A percentile compares a stretch with the other conserved stretches of the same genome.
Evolutionary conservation across 2,329 filamentous ascomycete species (phyloP).

Genomic region (Penicillium glabrum): DNA sequence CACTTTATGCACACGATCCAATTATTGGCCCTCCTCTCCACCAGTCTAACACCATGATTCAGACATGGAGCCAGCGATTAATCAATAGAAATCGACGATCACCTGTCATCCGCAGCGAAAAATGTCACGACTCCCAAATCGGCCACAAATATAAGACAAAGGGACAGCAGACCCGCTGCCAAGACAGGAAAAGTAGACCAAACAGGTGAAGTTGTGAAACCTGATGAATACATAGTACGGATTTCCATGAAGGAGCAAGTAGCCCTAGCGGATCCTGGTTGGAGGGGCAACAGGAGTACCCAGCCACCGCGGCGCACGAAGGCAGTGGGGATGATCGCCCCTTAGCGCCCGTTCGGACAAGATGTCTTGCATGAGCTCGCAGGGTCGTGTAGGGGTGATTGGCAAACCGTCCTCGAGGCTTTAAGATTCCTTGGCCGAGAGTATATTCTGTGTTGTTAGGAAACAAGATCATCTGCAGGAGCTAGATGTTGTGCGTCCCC

Average conservation of each 20-base stretch:
- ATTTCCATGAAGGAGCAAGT: neutral
- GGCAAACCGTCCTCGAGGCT: neutral
- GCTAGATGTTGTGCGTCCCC: neutral
- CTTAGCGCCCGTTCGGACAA: constrained; percentile 13
- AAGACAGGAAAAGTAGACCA: neutral
- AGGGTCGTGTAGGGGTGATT: neutral
- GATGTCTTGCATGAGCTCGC: constrained; percentile 21
- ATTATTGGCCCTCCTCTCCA: neutral
- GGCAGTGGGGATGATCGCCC: constrained; percentile 12
- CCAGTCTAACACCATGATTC: neutral
- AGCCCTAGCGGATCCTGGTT: constrained; percentile 10
- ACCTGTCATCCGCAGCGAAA: neutral
- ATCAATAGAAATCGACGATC: neutral
- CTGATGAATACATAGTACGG: neutral
- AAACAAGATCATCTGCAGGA: neutral
- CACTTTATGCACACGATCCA: neutral
- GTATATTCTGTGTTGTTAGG: neutral
- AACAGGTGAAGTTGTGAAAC: constrained; percentile 1
- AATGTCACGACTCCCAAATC: neutral
- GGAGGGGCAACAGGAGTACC: constrained; percentile 15
- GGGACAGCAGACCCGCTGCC: neutral
- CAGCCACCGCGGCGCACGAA: constrained; percentile 19
- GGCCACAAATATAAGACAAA: neutral
- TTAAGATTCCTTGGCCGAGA: neutral
- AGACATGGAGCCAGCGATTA: neutral